Percentiles rank a stretch among this genome's conserved stretches.
phyloP scores from a whole-genome alignment of 768 basidiomycete genomes.

The Boletus speciosus region DNA sequence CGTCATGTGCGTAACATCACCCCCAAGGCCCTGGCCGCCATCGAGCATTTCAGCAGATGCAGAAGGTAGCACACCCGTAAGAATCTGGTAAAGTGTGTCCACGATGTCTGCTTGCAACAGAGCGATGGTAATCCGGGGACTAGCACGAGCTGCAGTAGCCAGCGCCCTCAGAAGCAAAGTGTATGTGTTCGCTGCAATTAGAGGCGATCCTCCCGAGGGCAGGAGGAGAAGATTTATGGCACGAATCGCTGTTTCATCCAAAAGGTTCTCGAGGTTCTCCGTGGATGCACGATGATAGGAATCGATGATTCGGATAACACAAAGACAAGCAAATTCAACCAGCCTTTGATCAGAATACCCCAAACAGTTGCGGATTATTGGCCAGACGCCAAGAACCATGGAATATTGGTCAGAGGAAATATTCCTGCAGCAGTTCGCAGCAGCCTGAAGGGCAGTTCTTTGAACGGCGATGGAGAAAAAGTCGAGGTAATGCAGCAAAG shows the following conservation, averaged over 20 bases:
- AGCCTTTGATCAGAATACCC: slow-evolving; percentile 91
- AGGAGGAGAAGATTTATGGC: slow-evolving; percentile 84
- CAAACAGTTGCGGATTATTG: slow-evolving; percentile 90
- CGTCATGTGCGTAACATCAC: slow-evolving; percentile 91
- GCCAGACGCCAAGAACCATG: slow-evolving; percentile 87
- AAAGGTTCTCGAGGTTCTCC: slow-evolving; percentile 82
- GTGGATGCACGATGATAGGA: slow-evolving; percentile 82
- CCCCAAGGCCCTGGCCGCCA: slow-evolving; percentile 74
- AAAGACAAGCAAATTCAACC: slow-evolving; percentile 95
- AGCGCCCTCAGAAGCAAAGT: slow-evolving; percentile 84
- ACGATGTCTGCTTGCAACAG: slow-evolving; percentile 92
- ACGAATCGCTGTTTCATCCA: slow-evolving; percentile 73
- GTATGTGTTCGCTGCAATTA: slow-evolving; percentile 84
- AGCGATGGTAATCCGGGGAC: slow-evolving; percentile 81
- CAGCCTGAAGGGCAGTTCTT: slow-evolving; percentile 92
- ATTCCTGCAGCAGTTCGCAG: slow-evolving; percentile 94
- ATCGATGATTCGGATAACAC: slow-evolving; percentile 91
- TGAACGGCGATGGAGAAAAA: slow-evolving; percentile 99
- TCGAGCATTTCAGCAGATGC: slow-evolving; percentile 48
- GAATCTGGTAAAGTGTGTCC: slow-evolving; percentile 88
- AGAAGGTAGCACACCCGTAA: slow-evolving; percentile 90
- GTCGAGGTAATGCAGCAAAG: slow-evolving; percentile 92
- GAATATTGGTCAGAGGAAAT: slow-evolving; percentile 84
- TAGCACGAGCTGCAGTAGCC: slow-evolving; percentile 83
- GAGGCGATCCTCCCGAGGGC: slow-evolving; percentile 81